Base-by-base conservation (phyloP, 495 filamentous ascomycete species). In the Filosporella fistucella region DNA sequence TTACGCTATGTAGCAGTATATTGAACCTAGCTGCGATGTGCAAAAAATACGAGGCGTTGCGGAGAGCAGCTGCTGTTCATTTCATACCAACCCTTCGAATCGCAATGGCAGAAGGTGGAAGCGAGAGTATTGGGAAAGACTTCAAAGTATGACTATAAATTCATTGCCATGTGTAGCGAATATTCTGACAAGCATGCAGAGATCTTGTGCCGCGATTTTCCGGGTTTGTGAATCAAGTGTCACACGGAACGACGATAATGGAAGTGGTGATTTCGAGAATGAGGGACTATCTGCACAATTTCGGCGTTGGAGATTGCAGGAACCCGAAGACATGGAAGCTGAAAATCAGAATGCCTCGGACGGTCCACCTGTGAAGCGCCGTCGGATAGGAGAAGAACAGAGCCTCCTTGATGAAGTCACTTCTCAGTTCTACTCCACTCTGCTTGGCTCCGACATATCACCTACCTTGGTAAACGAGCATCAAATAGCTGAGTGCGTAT, bases 381-480 rank as follows among this genome's bases (percentile, higher is more conserved):
- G 49, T 6, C 55, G 55, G 34, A 30, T 59, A 29, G 18, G 16
- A 22, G 29, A 28, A 32, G 22, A 59, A 13, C 57, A 49, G 11
- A 32, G 26, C 30, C 47, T 69, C 18, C 49, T 57, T 22, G 57
- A 65, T 14, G 68, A 60, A 47, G 51, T 68, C 12, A 58, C 40
- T 24, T 28, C 40, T 25, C 50, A 69, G 12, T 47, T 74, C 12
- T 59, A 57, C n/a, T n/a, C n/a, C n/a, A n/a, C n/a, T n/a, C 55
- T 76, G 40, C 53, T 62, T 12, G 62, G 45, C 35, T 46, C 59
- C 18, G 66, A 74, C 36, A 56, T 63, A 42, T 32, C 22, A 9
- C 22, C 13, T 10, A 42, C 51, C 23, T 23, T 57, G 4, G 42
- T 30, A 9, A 51, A 44, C 13, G 24, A 57, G 12, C 39, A 17